Base-by-base conservation (phyloP, 164 flowering plant species). In the Macadamia tetraphylla region DNA sequence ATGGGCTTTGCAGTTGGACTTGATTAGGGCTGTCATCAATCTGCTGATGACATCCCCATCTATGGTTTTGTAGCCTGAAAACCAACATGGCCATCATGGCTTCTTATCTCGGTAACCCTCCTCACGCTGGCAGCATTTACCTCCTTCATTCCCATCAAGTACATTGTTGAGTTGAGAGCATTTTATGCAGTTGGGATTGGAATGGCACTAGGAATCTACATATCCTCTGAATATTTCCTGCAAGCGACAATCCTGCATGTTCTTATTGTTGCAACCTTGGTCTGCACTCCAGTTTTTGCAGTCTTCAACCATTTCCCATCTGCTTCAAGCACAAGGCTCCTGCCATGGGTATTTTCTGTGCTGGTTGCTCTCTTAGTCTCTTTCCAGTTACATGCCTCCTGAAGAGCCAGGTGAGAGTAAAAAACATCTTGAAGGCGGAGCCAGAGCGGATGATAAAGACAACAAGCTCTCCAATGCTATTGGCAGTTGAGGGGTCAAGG, bases 71-170 rank as follows among this genome's bases (percentile, higher is more conserved):
- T 87, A 70, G 75, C 92, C 8, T 70, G 86, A 63, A 92, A 85
- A 75, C 99, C 97, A 46, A 82, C 94, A 29, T 95, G 99, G 99
- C 98, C 99, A 23, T 87, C 99, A 62, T 95, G 99, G 99, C 77
- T 95, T 64, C 96, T 95, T 62, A 89, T 95, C 67, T 66, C 76
- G 44, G 89, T 97, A 49, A 77, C 89, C 76, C 76, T 95, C 62
- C 92, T 95, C 65, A 83, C 96, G 31, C 82, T 95, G 11, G 90
- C 98, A 58, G 89, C 94, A 42, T 75, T 86, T 32, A 88, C 97
- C 57, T 89, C 96, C 59, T 65, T 90, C 58, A 90, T 92, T 64
- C 97, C 99, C 13, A 85, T 95, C 57, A 92, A 87, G 62, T 92
- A 95, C 78, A 78, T 92, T 29, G 98, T 86, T 58, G 98, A 92